These are phyloP conservation scores for Barnettozyma pratensis DNA, from an alignment of 805 yeast genomes.

Conservation along the genomic window DNA sequence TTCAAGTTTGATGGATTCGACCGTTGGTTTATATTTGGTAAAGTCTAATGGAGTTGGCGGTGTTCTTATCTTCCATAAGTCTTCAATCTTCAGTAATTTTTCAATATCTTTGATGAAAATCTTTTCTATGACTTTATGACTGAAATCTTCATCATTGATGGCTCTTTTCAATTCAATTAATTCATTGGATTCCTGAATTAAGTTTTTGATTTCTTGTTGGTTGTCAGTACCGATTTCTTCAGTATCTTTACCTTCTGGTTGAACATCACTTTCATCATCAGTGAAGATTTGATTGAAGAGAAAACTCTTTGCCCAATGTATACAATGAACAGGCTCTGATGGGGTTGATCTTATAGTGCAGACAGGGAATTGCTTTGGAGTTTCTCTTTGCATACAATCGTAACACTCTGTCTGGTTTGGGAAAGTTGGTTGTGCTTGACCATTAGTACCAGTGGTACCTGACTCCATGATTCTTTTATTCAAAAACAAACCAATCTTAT, in stretches of 20 bases:
- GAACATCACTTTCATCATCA: conserved; percentile 32
- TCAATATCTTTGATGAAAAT: conserved; percentile 74
- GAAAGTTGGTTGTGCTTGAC: conserved; percentile 89
- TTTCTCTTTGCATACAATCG: conserved; percentile 81
- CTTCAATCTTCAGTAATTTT: conserved; percentile 62
- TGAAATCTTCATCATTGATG: conserved; percentile 29
- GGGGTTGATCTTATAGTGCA: conserved; percentile 98
- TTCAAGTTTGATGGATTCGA: conserved; percentile 12
- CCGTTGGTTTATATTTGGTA: conserved; percentile 13
- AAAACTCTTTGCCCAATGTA: conserved; percentile 96
- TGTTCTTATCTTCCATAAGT: conserved; percentile 70
- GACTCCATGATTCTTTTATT: conserved; percentile 79
- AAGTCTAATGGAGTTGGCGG: conserved; percentile 62
- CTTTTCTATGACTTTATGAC: conserved; percentile 46
- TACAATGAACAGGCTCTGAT: conserved; percentile 90
- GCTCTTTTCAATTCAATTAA: conserved; percentile 43
- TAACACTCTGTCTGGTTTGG: conserved; percentile 87
- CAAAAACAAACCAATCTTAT: conserved; percentile 70
- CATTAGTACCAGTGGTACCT: conserved; percentile 93
- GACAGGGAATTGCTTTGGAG: conserved; percentile 90
- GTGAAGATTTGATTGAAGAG: conserved; percentile 77
- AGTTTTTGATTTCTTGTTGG: conserved; percentile 56
- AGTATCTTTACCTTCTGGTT: conserved; percentile 29
- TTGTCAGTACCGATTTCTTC: conserved; percentile 57
- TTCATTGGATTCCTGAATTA: conserved; percentile 65